These are phyloP conservation scores for Chlorella sp. DNA, from an alignment of 139 green algal genomes.

Conservation along the genomic window DNA sequence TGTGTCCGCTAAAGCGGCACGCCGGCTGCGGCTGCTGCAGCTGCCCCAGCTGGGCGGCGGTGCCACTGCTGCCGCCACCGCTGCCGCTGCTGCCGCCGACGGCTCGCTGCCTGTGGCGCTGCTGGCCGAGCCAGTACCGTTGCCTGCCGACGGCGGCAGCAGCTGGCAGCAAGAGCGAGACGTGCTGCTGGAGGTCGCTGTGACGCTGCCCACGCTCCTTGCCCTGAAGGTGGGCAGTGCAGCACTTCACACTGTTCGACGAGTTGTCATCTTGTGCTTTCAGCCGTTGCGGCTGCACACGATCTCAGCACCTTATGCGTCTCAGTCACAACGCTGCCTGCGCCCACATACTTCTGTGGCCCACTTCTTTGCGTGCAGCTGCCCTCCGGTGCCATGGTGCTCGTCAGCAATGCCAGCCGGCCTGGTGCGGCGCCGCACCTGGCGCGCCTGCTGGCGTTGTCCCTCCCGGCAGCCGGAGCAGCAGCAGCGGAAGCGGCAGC, in stretches of 20 bases:
- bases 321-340: no score
- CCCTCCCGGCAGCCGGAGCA: neutral
- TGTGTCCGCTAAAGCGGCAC: neutral
- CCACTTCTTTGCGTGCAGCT: constrained; percentile 6
- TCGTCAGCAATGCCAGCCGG: neutral
- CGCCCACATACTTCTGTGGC: no score
- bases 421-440: neutral
- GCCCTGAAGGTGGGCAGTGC: constrained; percentile 1
- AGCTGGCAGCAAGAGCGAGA: constrained; percentile 17
- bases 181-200: constrained; percentile 27
- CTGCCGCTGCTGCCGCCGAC: no score
- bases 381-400: constrained; percentile 18
- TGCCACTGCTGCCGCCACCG: neutral
- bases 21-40: constrained; percentile 35
- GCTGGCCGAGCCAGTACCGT: neutral
- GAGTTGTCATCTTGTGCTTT: no score
- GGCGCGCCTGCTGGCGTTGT: constrained; percentile 20
- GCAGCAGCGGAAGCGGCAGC: neutral
- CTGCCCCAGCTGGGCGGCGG: neutral
- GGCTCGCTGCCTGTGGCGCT: constrained; percentile 4
- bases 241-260: no score
- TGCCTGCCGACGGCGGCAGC: neutral
- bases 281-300: no score
- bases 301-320: no score
- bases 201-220: constrained; percentile 2